These are phyloP conservation scores for Hericium coralloides DNA, from an alignment of 768 basidiomycete species.

Conservation along the genomic window DNA sequence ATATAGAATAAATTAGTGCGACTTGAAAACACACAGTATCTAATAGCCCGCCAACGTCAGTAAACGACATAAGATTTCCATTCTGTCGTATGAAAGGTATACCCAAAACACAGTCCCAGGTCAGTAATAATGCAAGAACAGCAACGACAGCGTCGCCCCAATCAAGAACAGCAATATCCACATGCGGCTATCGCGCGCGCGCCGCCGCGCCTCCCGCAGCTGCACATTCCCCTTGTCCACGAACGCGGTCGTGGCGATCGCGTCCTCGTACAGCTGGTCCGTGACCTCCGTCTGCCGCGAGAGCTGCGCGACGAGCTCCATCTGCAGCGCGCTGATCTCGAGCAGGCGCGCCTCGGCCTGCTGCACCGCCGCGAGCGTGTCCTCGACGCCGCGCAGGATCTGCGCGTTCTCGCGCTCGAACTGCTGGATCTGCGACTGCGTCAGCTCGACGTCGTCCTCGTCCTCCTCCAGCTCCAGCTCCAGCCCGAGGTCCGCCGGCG, in stretches of 20 bases:
- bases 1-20: too few species aligned
- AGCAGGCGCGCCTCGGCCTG: conserved; percentile 85
- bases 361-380: conserved; percentile 82
- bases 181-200: conserved; percentile 79
- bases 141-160: conserved; percentile 81
- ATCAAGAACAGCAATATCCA: conserved; percentile 90
- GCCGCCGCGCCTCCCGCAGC: conserved; percentile 78
- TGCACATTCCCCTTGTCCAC: conserved; percentile 89
- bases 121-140: conserved; percentile 90
- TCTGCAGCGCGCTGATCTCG: conserved; percentile 91
- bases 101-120: not conserved
- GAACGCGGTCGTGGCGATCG: conserved; percentile 75
- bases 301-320: conserved; percentile 83
- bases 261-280: conserved; percentile 92
- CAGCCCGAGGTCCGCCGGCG: conserved; percentile 29
- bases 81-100: not conserved
- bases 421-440: conserved; percentile 80
- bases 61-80: too few species aligned
- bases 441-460: conserved; percentile 75
- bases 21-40: too few species aligned
- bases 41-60: too few species aligned
- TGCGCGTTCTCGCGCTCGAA: conserved; percentile 90
- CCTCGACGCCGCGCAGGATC: conserved; percentile 76
- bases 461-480: conserved; percentile 43
- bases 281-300: conserved; percentile 87